Conservation (phyloP, 345 rosid species). For the Heritiera littoralis region DNA sequence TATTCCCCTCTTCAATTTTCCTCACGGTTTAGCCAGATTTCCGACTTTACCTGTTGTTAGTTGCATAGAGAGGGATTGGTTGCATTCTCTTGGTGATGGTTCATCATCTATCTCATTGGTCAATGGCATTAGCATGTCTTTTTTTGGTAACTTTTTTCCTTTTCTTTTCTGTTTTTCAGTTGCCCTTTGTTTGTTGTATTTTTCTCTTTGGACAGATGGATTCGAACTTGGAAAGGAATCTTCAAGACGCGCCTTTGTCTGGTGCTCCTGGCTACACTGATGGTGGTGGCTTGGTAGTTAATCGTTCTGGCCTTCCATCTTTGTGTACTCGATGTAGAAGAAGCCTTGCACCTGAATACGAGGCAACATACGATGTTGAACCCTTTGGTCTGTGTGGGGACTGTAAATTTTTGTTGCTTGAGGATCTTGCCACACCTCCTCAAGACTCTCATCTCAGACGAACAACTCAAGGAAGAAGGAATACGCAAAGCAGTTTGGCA, state of each 20-base stretch:
- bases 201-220: slow-evolving; percentile 45
- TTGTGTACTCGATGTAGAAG: slow-evolving; percentile 62
- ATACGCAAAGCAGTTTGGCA: slow-evolving; percentile 62
- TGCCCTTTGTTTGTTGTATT: slow-evolving; percentile 8
- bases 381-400: slow-evolving; percentile 58
- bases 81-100: too few relatives aligned
- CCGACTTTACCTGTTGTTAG: not conserved
- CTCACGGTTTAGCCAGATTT: not conserved
- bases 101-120: too few relatives aligned
- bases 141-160: too few relatives aligned
- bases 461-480: slow-evolving; percentile 47
- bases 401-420: slow-evolving; percentile 76
- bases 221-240: slow-evolving; percentile 26
- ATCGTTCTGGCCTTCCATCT: slow-evolving; percentile 35
- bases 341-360: slow-evolving; percentile 47
- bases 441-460: slow-evolving; percentile 42
- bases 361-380: slow-evolving; percentile 43
- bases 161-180: not conserved
- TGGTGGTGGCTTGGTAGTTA: slow-evolving; percentile 29
- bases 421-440: slow-evolving; percentile 57
- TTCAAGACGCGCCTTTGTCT: slow-evolving; percentile 11
- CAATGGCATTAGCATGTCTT: too few relatives aligned
- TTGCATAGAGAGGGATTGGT: too few relatives aligned
- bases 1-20: not conserved
- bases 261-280: slow-evolving; percentile 23